Percentiles rank a stretch among this genome's conserved stretches.
Evolutionary conservation across 139 green algal species (phyloP).

Genomic region (Chlamydomonas sp.): DNA sequence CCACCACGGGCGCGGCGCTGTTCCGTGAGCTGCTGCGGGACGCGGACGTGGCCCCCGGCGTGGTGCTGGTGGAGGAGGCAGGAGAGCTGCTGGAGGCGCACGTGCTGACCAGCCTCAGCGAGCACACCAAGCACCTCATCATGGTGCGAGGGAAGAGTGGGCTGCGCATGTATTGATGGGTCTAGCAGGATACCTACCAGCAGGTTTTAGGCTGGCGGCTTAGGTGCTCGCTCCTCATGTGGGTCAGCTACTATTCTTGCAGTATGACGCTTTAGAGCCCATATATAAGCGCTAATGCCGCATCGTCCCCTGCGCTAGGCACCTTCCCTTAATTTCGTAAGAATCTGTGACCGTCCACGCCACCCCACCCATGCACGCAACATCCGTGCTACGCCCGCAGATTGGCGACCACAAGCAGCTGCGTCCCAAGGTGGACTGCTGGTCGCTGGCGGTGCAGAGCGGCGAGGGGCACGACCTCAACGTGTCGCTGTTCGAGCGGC

Average conservation of each 20-base stretch:
- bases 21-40: slow-evolving; percentile 44
- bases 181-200: too few species aligned
- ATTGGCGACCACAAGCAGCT: slow-evolving; percentile 84
- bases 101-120: slow-evolving; percentile 68
- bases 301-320: too few species aligned
- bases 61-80: slow-evolving; percentile 86
- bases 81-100: slow-evolving; percentile 85
- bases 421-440: slow-evolving; percentile 78
- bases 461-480: slow-evolving; percentile 73
- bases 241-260: too few species aligned
- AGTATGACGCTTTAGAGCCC: too few species aligned
- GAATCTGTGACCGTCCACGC: neutral
- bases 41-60: slow-evolving; percentile 34
- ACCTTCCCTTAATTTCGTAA: too few species aligned
- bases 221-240: too few species aligned
- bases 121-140: slow-evolving; percentile 77
- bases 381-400: neutral
- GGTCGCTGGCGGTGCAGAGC: slow-evolving; percentile 60
- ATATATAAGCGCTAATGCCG: too few species aligned
- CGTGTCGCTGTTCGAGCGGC: slow-evolving; percentile 86
- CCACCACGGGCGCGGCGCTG: slow-evolving; percentile 55
- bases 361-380: neutral
- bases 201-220: too few species aligned
- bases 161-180: too few species aligned
- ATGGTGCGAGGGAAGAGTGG: slow-evolving; percentile 51